Conservation (phyloP, 1,284 basidiomycete genomes). For the Puccinia triticina region DNA sequence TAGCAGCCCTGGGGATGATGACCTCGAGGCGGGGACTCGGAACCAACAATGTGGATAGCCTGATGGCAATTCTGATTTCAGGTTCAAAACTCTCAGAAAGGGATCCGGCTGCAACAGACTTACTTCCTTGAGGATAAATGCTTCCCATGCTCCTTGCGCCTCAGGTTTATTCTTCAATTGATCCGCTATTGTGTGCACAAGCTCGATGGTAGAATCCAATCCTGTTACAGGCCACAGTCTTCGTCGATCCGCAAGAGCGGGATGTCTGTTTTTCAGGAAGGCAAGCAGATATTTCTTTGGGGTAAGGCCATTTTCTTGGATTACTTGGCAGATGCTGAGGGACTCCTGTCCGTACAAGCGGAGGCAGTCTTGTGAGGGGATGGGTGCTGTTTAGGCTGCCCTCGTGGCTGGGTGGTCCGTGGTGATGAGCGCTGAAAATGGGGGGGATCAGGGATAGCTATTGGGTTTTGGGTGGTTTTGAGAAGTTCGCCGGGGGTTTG, state of each 20-base stretch:
- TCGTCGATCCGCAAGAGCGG: not conserved
- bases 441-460: no score
- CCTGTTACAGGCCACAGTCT: not conserved
- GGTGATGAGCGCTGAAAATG: no score
- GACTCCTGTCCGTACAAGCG: no score
- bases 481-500: no score
- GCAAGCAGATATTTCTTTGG: slow-evolving; percentile 4
- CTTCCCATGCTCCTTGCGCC: not conserved
- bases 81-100: no score
- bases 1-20: not conserved
- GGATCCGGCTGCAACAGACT: no score
- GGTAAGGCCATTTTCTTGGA: not conserved
- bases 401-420: no score
- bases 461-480: no score
- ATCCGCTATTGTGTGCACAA: not conserved
- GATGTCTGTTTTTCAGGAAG: not conserved
- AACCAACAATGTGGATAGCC: not conserved
- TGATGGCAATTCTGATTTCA: no score
- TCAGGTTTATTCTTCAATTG: not conserved
- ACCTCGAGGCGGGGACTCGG: not conserved
- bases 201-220: not conserved
- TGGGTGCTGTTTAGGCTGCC: no score
- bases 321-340: not conserved
- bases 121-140: not conserved
- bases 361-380: no score